Evolutionary conservation across 148 eudicot genomes (phyloP).

Genomic region (Camellia japonica): DNA sequence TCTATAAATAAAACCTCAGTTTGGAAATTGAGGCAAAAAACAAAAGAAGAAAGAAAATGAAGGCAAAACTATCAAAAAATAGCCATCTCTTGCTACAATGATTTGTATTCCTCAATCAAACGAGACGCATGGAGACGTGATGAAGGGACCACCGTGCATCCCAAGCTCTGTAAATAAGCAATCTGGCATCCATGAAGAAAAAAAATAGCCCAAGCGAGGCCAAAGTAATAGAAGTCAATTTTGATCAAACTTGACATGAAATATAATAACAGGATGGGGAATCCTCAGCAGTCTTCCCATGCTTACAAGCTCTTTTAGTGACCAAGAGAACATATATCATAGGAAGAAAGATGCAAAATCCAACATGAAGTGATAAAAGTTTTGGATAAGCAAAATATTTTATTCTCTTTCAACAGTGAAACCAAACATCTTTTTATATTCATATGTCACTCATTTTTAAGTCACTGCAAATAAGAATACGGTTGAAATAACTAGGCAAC

Average conservation of each 20-base stretch:
- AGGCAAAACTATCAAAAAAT: not conserved
- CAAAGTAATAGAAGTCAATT: not conserved
- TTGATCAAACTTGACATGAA: not conserved
- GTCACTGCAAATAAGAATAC: no score
- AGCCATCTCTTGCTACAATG: slow-evolving; percentile 36
- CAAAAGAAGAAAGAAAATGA: not conserved
- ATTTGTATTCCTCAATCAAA: slow-evolving; percentile 76
- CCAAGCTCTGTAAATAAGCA: slow-evolving; percentile 65
- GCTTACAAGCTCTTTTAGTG: not conserved
- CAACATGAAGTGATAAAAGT: not conserved
- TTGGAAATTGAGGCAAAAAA: not conserved
- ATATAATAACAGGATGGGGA: not conserved
- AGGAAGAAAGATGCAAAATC: not conserved
- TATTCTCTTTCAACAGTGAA: not conserved
- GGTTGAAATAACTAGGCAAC: no score
- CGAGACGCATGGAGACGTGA: slow-evolving; percentile 88
- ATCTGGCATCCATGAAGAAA: slow-evolving; percentile 43
- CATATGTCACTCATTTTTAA: no score
- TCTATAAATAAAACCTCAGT: not conserved
- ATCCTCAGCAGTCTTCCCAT: not conserved
- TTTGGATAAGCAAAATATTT: not conserved
- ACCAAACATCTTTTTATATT: not conserved
- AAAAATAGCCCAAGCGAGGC: not conserved
- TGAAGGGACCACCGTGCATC: slow-evolving; percentile 75
- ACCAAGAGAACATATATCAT: not conserved